These are phyloP conservation scores for Eugenia klotzschiana DNA, from an alignment of 441 rosid genomes.

Conservation along the genomic window DNA sequence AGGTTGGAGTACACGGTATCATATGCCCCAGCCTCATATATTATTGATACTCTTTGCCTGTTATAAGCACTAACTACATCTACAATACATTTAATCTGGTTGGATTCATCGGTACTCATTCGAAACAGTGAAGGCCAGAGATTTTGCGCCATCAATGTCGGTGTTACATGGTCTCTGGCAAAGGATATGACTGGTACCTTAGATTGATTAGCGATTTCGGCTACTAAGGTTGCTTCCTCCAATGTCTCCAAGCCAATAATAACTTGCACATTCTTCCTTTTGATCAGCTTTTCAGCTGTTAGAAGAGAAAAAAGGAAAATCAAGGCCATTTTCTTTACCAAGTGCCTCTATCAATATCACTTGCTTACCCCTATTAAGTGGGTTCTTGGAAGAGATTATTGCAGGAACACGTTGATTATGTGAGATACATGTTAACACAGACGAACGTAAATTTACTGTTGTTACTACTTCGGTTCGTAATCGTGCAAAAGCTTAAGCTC, in stretches of 20 bases:
- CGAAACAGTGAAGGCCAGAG: neutral
- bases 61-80: neutral
- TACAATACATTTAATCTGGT: neutral
- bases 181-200: neutral
- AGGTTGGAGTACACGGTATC: neutral
- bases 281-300: neutral
- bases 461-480: neutral
- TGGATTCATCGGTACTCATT: neutral
- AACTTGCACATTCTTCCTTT: neutral
- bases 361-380: neutral
- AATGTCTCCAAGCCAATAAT: neutral
- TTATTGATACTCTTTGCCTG: neutral
- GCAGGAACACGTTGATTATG: neutral
- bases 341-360: neutral
- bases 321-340: neutral
- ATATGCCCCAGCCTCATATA: neutral
- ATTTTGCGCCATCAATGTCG: neutral
- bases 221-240: neutral
- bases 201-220: neutral
- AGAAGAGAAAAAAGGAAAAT: neutral
- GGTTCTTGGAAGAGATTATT: neutral
- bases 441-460: neutral
- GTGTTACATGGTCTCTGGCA: neutral
- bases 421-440: neutral
- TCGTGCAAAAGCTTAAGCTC: neutral